Evolutionary conservation across 106 monocot genomes (phyloP).

Genomic region (Dioscorea zingiberensis): DNA sequence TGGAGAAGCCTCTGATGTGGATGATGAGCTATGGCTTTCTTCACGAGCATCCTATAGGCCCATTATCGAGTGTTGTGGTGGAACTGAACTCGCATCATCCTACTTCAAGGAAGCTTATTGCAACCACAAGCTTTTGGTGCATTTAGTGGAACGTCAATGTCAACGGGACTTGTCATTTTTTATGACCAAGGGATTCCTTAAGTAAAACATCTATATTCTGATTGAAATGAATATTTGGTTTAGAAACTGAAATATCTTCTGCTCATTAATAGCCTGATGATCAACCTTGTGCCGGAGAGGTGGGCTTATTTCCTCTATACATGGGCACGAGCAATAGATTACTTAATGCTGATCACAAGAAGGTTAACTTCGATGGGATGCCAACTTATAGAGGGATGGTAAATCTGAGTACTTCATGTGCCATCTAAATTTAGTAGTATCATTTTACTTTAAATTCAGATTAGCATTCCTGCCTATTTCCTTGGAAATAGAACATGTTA

Average conservation of each 20-base stretch:
- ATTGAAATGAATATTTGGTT: neutral
- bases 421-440: too few species aligned
- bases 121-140: constrained; percentile 89
- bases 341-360: constrained; percentile 80
- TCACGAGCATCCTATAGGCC: constrained; percentile 67
- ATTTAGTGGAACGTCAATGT: constrained; percentile 75
- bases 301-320: constrained; percentile 69
- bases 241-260: neutral
- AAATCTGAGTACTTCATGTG: too few species aligned
- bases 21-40: constrained; percentile 92
- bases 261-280: constrained; percentile 61
- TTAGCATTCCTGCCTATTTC: too few species aligned
- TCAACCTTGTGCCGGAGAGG: constrained; percentile 88
- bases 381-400: constrained; percentile 78
- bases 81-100: constrained; percentile 82
- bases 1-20: constrained; percentile 80
- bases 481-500: too few species aligned
- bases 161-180: constrained; percentile 74
- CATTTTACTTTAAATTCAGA: too few species aligned
- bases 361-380: constrained; percentile 91
- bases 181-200: constrained; percentile 66
- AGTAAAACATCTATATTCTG: constrained; percentile 27
- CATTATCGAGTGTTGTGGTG: constrained; percentile 87
- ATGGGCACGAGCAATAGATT: constrained; percentile 70
- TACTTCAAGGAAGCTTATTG: constrained; percentile 67